phyloP scores from a whole-genome alignment of 75 land plant species.

The Ceratopteris richardii region DNA sequence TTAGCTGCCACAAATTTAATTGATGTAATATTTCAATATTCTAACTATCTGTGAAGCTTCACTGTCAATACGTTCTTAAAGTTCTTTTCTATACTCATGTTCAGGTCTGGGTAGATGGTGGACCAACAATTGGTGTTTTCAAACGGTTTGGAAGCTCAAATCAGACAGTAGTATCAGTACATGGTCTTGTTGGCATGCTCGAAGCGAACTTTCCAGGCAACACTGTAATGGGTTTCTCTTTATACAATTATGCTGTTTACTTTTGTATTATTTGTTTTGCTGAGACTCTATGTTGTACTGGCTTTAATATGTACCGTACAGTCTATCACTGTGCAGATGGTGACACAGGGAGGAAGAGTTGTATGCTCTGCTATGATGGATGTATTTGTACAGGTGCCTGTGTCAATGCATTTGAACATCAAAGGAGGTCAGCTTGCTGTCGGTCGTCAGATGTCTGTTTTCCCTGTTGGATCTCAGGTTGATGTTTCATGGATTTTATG shows the following conservation, averaged over 20 bases:
- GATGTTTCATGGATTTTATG: no score
- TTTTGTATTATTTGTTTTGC: no score
- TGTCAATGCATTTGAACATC: constrained; percentile 43
- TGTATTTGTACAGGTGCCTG: constrained; percentile 60
- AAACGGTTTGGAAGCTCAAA: constrained; percentile 47
- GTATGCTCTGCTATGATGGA: constrained; percentile 57
- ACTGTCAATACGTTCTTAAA: no score
- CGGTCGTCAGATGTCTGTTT: constrained; percentile 61
- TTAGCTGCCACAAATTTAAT: no score
- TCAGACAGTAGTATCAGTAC: constrained; percentile 38
- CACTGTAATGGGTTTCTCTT: constrained; percentile 30
- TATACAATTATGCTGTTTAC: no score
- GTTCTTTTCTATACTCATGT: no score
- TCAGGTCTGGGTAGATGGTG: constrained; percentile 67
- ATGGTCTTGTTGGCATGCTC: constrained; percentile 46
- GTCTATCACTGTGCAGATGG: constrained; percentile 52
- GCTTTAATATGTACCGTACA: no score
- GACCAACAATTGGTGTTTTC: constrained; percentile 50
- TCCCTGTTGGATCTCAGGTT: constrained; percentile 58
- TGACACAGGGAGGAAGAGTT: constrained; percentile 38
- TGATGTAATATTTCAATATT: no score
- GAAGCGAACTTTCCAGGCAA: constrained; percentile 67
- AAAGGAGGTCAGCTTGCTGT: constrained; percentile 69
- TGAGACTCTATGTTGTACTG: no score
- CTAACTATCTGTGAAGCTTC: no score